Evolutionary conservation across 2,329 filamentous ascomycete species (phyloP), one percentile per base, ranked within the genome.

Genomic region (Zymoseptoria brevis): DNA sequence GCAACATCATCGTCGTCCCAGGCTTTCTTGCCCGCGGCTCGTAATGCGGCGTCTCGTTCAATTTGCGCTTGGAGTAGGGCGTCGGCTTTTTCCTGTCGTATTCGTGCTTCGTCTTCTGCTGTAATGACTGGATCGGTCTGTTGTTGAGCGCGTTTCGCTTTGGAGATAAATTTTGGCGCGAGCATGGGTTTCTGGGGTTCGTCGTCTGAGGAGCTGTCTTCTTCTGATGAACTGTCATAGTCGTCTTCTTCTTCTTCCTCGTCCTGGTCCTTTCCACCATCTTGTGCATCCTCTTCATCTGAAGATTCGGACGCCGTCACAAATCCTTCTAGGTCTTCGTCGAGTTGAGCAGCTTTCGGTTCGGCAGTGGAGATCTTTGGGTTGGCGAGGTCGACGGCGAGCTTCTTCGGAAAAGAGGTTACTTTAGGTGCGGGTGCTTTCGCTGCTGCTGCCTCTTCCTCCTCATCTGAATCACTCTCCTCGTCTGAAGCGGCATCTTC

Each of bases 1-100:
- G 80, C 80, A 54, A 66, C 65, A 55, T 80, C 77, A 62, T 90
- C 86, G 65, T 90, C 86, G 68, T 96, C 92, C 91, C 92, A 96
- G 69, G 90, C 86, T 71, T 89, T 90, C 74, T 90, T 91, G 11
- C 86, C 87, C 0, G 85, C 84, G 0, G 86, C 86, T 57, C 86
- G 84, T 21, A 88, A 89, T 3, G 87, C 87, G 0, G 89, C 83
- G 68, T 93, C 88, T 65, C 89, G 89, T 68, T 88, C 86, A 50
- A 97, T 85, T 71, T 97, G 91, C 67, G 92, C 90, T 71, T 96
- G 90, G 13, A 99, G 85, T 8, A 97, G 78, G 58, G 83, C 86
- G 72, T 96, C 87, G 11, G 88, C 84, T 60, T 87, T 84, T 48
- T 87, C 86, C 71, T 87, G 86, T 62, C 83, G 85, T 41, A 84